Base-by-base conservation (phyloP, 1,284 basidiomycete genomes). In the Pseudomicrostroma phylloplanum region DNA sequence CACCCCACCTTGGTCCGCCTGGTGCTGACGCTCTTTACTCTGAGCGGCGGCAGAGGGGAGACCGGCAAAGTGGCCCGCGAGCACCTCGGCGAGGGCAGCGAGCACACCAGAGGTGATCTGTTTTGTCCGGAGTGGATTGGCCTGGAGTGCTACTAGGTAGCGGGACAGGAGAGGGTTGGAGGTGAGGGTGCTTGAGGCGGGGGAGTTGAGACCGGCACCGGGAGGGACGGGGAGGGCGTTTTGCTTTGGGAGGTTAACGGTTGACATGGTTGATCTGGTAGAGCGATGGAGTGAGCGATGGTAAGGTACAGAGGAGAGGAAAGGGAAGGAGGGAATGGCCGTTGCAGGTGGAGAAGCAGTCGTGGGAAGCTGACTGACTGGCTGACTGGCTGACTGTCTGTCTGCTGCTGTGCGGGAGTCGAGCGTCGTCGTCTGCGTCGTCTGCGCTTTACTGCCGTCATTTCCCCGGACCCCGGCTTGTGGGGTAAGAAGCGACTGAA, bases 41-140 rank as follows among this genome's bases (percentile, higher is more conserved):
- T 17, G 2, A 4, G 51, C 25, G 6, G n/a, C 62, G 12, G 65
- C 63, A 19, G 72, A 70, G 0, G 62, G 61, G 21, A 72, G 68
- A 3, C 70, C 72, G 4, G 72, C 72, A 55, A 73, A 61, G 43
- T 69, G 68, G 12, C 72, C 72, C 8, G 72, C 72, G 36, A 73
- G 67, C 36, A 66, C 62, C 26, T 73, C 71, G 12, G 68, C 71
- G 7, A 73, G 65, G n/a, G 70, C 70, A 30, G 69, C 64, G 26
- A 73, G 60, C 13, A 71, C 55, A 55, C 71, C 71, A 1, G 69
- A 71, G 1, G 71, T 73, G 48, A 71, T 61, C 70, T 56, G 67
- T 66, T 73, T 73, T 39, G 72, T 73, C 51, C 69, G 60, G n/a
- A 73, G 63, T 21, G 72, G 72, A 59, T 73, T 73, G 53, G 68